These are phyloP conservation scores for Suillus clintonianus DNA, from an alignment of 768 basidiomycete genomes.

Conservation along the genomic window DNA sequence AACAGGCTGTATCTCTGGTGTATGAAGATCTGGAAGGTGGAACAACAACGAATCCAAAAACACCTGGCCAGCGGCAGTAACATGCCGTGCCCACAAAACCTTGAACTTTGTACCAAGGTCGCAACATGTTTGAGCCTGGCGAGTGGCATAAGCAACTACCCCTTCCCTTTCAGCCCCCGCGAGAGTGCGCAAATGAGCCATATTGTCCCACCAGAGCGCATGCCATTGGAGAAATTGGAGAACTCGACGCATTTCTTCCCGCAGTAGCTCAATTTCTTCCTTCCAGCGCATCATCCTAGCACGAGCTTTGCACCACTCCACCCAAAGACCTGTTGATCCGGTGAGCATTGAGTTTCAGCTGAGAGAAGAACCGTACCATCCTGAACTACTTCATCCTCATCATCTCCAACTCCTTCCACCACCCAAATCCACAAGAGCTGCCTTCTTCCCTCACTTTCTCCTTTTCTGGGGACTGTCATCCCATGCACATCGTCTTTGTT, in stretches of 20 bases:
- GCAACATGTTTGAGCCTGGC: no score
- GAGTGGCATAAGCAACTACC: no score
- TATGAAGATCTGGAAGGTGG: no score
- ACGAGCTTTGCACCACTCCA: conserved; percentile 17
- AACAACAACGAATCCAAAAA: no score
- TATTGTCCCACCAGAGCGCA: not conserved
- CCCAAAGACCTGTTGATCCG: conserved; percentile 14
- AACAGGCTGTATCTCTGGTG: no score
- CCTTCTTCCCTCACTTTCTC: conserved; percentile 8
- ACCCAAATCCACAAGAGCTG: conserved; percentile 10
- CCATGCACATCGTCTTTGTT: not conserved
- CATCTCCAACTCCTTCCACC: not conserved
- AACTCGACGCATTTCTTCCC: conserved; percentile 26
- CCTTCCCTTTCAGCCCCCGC: no score
- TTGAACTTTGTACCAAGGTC: no score
- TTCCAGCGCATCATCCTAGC: conserved; percentile 15
- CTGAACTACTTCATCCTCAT: not conserved
- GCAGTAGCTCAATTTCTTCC: conserved; percentile 22
- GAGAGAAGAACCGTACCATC: not conserved
- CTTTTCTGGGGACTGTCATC: not conserved
- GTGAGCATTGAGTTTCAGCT: not conserved
- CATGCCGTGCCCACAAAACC: no score
- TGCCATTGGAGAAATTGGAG: conserved; percentile 11
- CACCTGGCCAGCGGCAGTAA: no score
- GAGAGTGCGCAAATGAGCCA: no score